Conservation (phyloP, 805 yeast genomes). For the Komagataella kurtzmanii region DNA sequence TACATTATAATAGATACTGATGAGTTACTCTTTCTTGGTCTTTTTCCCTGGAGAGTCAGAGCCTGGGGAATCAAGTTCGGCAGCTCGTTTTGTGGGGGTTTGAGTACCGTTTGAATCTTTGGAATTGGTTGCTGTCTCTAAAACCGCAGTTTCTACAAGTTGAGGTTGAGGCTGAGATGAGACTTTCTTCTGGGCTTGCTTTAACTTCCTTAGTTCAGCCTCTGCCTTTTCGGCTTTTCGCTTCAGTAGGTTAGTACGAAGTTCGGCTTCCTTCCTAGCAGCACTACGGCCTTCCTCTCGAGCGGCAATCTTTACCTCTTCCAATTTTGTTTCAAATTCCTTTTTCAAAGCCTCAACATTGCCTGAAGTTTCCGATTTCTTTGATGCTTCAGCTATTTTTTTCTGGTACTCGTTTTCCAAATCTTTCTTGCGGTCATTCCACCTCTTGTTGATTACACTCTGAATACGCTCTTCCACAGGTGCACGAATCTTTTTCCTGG, state of each 20-base stretch:
- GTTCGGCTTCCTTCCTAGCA: constrained; percentile 42
- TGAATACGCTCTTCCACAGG: constrained; percentile 23
- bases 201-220: constrained; percentile 15
- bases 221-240: constrained; percentile 40
- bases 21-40: not conserved
- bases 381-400: constrained; percentile 10
- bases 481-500: constrained; percentile 20
- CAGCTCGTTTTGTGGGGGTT: not conserved
- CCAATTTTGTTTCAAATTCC: constrained; percentile 6
- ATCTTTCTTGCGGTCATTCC: constrained; percentile 18
- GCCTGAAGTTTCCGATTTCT: constrained; percentile 3
- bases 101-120: not conserved
- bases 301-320: constrained; percentile 1
- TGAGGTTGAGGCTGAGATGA: not conserved
- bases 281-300: constrained; percentile 31
- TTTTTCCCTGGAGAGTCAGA: not conserved
- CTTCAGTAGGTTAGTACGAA: constrained; percentile 41
- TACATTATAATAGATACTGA: too few species aligned
- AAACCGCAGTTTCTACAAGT: not conserved
- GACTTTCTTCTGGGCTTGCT: not conserved
- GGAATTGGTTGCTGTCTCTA: not conserved
- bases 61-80: not conserved
- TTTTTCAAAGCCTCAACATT: constrained; percentile 8
- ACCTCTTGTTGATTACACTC: constrained; percentile 20
- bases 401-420: constrained; percentile 16